A percentile compares a stretch with the other conserved stretches of the same genome.
Conservation (phyloP, 768 basidiomycete species). For the Butyriboletus loyo region DNA sequence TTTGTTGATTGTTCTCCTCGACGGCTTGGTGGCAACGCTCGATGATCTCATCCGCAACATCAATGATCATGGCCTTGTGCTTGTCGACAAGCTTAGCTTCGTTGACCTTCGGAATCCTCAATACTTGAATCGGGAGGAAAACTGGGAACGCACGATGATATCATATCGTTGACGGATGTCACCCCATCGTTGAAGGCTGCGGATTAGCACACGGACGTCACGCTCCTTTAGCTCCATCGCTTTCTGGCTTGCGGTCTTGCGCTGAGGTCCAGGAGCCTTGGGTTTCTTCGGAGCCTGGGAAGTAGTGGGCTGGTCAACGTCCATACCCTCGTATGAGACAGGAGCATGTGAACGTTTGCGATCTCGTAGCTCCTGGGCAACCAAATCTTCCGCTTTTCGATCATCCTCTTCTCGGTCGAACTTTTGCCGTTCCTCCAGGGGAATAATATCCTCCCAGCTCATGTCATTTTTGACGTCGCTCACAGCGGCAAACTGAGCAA, state of each 20-base stretch:
- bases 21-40: conserved; percentile 81
- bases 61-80: conserved; percentile 88
- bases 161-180: conserved; percentile 95
- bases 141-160: conserved; percentile 66
- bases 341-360: conserved; percentile 84
- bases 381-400: conserved; percentile 67
- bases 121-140: neutral
- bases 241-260: conserved; percentile 91
- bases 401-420: conserved; percentile 80
- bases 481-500: conserved; percentile 91
- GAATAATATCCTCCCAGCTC: conserved; percentile 99
- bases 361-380: conserved; percentile 63
- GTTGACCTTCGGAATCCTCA: conserved; percentile 53
- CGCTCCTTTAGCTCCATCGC: conserved; percentile 97
- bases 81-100: conserved; percentile 93
- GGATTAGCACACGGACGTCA: conserved; percentile 91
- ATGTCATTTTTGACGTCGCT: conserved; percentile 99
- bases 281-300: conserved; percentile 70
- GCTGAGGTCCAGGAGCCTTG: conserved; percentile 63
- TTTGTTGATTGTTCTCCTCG: conserved; percentile 77
- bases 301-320: conserved; percentile 69
- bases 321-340: conserved; percentile 92
- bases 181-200: conserved; percentile 96
- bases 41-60: conserved; percentile 91
- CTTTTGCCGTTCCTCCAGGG: conserved; percentile 82